Percentiles rank a stretch among this genome's conserved stretches.
These are phyloP conservation scores for Gaillardinia entomophila DNA, from an alignment of 805 yeast genomes.

Conservation along the genomic window DNA sequence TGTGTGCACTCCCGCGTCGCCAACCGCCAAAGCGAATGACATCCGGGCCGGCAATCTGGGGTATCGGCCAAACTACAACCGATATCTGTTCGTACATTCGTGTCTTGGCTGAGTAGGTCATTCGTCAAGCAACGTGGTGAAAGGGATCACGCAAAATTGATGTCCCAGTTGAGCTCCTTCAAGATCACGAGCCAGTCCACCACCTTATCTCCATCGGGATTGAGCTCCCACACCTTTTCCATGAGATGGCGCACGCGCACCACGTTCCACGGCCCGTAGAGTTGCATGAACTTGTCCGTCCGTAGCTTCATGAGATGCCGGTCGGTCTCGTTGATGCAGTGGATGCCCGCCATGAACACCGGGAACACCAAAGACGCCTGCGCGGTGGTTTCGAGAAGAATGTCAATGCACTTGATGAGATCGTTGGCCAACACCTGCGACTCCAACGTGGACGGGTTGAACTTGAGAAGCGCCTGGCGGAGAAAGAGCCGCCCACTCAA, in stretches of 20 bases:
- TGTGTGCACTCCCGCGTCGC: no score
- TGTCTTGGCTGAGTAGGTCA: no score
- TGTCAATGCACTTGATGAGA: constrained; percentile 51
- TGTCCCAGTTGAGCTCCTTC: constrained; percentile 66
- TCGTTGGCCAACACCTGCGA: constrained; percentile 54
- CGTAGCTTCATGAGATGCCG: constrained; percentile 46
- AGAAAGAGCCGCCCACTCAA: constrained; percentile 62
- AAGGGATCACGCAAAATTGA: constrained; percentile 68
- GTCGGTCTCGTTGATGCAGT: constrained; percentile 49
- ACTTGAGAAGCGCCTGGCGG: constrained; percentile 55
- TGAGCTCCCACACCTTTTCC: constrained; percentile 43
- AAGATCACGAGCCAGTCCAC: constrained; percentile 73
- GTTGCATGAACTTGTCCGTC: constrained; percentile 48
- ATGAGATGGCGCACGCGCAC: constrained; percentile 38
- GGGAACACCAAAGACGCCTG: constrained; percentile 76
- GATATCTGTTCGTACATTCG: no score
- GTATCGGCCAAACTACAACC: no score
- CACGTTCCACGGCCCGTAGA: constrained; percentile 67
- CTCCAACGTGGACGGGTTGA: constrained; percentile 59
- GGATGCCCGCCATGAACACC: constrained; percentile 70
- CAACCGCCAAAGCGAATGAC: no score
- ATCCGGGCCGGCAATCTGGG: no score
- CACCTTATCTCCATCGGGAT: constrained; percentile 49
- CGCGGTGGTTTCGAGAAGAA: constrained; percentile 57
- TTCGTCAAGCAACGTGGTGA: no score